These are phyloP conservation scores for Coniochaeta prunicola DNA, from an alignment of 2,329 filamentous ascomycete species.

Conservation along the genomic window DNA sequence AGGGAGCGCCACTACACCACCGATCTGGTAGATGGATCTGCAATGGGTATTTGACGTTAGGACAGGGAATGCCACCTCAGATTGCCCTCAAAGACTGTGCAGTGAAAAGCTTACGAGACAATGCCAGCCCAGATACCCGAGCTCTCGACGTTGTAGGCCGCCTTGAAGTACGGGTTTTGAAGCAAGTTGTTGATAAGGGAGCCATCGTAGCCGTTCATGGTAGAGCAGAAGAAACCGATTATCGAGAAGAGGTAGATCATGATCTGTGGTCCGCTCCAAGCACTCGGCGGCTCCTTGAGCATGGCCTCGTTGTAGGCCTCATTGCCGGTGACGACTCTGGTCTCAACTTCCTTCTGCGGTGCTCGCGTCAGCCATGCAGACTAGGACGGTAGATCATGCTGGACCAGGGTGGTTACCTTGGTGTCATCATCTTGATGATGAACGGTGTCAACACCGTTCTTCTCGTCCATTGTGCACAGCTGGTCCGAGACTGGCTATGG, in stretches of 20 bases:
- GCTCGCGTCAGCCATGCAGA: background rate
- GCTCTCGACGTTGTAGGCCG: constrained; percentile 30
- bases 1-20: constrained; percentile 37
- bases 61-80: background rate
- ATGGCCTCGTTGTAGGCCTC: constrained; percentile 49
- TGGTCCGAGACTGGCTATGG: background rate
- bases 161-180: constrained; percentile 31
- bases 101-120: constrained; percentile 22
- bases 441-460: background rate
- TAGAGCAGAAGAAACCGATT: constrained; percentile 40
- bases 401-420: background rate
- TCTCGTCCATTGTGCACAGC: background rate
- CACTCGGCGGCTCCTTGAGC: constrained; percentile 40
- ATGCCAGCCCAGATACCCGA: constrained; percentile 41
- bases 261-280: constrained; percentile 30
- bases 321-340: constrained; percentile 41
- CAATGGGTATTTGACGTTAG: background rate
- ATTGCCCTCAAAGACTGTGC: background rate
- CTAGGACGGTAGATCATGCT: background rate
- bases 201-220: constrained; percentile 46
- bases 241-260: constrained; percentile 37
- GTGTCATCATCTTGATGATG: background rate
- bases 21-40: constrained; percentile 42
- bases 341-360: constrained; percentile 17
- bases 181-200: constrained; percentile 41